Base-by-base conservation (phyloP, 805 yeast genomes). In the Wickerhamomyces chambardii region DNA sequence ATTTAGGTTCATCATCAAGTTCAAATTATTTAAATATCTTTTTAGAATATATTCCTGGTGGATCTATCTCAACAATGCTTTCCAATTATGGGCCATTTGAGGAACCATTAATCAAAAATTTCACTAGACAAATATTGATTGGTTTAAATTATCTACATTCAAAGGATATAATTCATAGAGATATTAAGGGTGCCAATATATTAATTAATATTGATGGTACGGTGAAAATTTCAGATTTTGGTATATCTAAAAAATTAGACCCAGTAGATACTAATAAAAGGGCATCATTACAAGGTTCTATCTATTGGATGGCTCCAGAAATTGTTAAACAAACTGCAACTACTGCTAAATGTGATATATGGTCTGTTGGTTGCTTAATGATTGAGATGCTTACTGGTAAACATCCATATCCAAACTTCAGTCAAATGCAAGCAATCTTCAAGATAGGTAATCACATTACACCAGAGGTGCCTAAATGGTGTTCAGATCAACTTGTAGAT, bases 251-350 rank as follows among this genome's bases (percentile, higher is more conserved):
- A 40, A 77, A 76, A 39, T 59, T 78, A 7, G 79, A 83, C 28
- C 76, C 83, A 25, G 58, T 47, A 34, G 41, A 48, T 18, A 53
- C 45, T 26, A 57, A 58, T 30, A 74, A 73, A 43, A 71, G 97
- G 30, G 89, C 84, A 2, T 86, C 95, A 0, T 61, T 86, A 35
- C 97, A 90, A 58, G 98, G 98, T 0, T 85, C 95, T 0, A 87
- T 90, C 0, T 92, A 81, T 53, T 92, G 98, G 97, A 92, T 92
- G 98, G 97, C 98, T 0, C 98, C 98, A 0, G 98, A 92, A 55
- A 97, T 92, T 8, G 97, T 92, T 15, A 85, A 87, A 49, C 97
- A 89, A 51, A 79, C 84, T 2, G 84, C 87, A 0, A 84, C 90
- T 35, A 90, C 97, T 2, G 78, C 82, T 28, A 86, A 85, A 56